These are phyloP conservation scores for Leccinum angustisporum DNA, from an alignment of 1,284 basidiomycete genomes.

Conservation along the genomic window DNA sequence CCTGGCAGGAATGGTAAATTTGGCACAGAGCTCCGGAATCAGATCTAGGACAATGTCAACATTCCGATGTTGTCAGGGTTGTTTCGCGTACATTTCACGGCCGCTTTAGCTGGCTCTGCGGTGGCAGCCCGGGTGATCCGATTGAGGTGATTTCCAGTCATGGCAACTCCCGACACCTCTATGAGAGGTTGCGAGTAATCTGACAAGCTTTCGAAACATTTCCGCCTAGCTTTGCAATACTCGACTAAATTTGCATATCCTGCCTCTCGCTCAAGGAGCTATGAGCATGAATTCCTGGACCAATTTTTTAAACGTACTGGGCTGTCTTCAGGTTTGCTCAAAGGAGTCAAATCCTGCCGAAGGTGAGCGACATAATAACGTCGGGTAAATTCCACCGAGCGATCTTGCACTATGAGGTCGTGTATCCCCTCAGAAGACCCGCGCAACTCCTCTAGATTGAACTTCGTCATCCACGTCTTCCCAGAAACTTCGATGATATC, in stretches of 20 bases:
- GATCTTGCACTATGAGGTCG: constrained; percentile 72
- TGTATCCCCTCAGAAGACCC: constrained; percentile 44
- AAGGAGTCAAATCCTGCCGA: constrained; percentile 65
- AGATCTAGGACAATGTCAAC: constrained; percentile 50
- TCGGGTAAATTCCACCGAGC: constrained; percentile 73
- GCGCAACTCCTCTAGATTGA: constrained; percentile 45
- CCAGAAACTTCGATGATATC: constrained; percentile 53
- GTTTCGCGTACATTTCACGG: constrained; percentile 51
- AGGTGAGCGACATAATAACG: constrained; percentile 58
- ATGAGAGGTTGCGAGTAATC: constrained; percentile 70
- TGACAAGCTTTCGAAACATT: constrained; percentile 59
- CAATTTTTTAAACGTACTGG: constrained; percentile 45
- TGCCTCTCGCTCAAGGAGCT: constrained; percentile 52
- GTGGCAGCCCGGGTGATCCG: constrained; percentile 39
- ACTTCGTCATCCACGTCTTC: constrained; percentile 48
- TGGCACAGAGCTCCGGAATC: constrained; percentile 74
- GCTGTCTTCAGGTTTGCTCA: constrained; percentile 67
- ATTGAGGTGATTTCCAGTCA: constrained; percentile 56
- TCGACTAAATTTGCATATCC: constrained; percentile 58
- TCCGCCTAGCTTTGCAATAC: constrained; percentile 59
- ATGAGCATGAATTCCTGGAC: constrained; percentile 13
- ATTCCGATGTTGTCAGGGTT: constrained; percentile 24
- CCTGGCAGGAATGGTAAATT: constrained; percentile 74
- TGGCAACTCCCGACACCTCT: constrained; percentile 56
- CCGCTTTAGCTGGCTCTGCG: constrained; percentile 37